Evolutionary conservation across 257 asterid genomes (phyloP).

Genomic region (Solanum chilense): DNA sequence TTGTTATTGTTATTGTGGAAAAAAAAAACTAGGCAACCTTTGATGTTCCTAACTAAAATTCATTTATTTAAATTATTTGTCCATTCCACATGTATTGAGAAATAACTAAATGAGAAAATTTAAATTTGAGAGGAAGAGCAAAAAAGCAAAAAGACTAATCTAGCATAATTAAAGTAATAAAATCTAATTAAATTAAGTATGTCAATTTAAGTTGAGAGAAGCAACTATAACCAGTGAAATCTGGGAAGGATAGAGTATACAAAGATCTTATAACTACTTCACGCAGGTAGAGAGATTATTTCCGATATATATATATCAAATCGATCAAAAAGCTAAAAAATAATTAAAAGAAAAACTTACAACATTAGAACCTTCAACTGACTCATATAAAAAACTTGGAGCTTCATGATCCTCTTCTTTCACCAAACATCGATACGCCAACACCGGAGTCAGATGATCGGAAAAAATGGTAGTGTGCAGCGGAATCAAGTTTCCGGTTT

Average conservation of each 20-base stretch:
- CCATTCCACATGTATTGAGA: background rate
- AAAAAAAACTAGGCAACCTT: background rate
- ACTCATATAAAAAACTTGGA: constrained; percentile 87
- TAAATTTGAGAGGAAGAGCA: no score
- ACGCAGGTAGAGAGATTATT: no score
- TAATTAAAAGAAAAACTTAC: constrained; percentile 21
- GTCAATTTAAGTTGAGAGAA: background rate
- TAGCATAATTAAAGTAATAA: background rate
- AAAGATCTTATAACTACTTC: background rate
- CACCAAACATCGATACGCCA: constrained; percentile 90
- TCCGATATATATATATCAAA: background rate
- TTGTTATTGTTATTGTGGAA: no score
- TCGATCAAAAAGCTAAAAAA: background rate
- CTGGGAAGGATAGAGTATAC: background rate
- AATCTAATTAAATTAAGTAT: no score
- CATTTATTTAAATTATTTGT: background rate
- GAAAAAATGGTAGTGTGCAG: constrained; percentile 64
- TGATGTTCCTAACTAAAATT: background rate
- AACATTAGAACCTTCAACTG: constrained; percentile 58
- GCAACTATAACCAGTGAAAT: background rate
- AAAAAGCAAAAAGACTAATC: no score
- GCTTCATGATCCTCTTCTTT: constrained; percentile 83
- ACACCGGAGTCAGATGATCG: constrained; percentile 87
- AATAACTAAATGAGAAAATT: no score
- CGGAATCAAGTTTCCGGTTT: constrained; percentile 60